Conservation (phyloP, 1,284 basidiomycete genomes). For the Sparassis latifolia region DNA sequence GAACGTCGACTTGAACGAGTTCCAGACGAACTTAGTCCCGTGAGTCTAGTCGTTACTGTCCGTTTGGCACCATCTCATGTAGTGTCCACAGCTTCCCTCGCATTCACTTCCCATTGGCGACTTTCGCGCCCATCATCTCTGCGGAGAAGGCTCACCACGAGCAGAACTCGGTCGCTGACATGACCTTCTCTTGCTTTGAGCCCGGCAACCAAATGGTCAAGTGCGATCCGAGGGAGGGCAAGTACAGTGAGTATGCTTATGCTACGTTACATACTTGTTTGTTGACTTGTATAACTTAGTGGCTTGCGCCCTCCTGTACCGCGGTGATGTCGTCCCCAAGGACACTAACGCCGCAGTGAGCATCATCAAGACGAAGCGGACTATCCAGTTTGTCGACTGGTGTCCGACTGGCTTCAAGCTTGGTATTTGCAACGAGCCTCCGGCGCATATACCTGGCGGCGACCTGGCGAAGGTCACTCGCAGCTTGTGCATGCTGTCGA, state of each 20-base stretch:
- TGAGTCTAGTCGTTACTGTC: slow-evolving; percentile 24
- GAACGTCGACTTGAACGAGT: slow-evolving; percentile 81
- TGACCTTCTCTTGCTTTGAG: slow-evolving; percentile 94
- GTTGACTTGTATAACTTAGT: slow-evolving; percentile 29
- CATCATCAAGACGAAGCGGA: slow-evolving; percentile 83
- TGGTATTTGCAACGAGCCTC: slow-evolving; percentile 88
- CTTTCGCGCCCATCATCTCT: slow-evolving; percentile 87
- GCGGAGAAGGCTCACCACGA: slow-evolving; percentile 79
- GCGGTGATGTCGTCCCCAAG: slow-evolving; percentile 88
- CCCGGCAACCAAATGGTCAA: slow-evolving; percentile 89
- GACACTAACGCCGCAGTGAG: slow-evolving; percentile 84
- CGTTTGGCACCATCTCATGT: slow-evolving; percentile 3
- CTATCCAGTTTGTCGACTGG: slow-evolving; percentile 84
- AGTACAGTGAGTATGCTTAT: slow-evolving; percentile 63
- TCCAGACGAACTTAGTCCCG: slow-evolving; percentile 78
- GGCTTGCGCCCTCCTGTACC: slow-evolving; percentile 74
- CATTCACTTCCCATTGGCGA: slow-evolving; percentile 91
- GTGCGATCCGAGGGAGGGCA: slow-evolving; percentile 77
- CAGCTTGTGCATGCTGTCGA: slow-evolving; percentile 87
- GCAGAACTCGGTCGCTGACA: slow-evolving; percentile 89
- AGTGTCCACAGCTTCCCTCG: slow-evolving; percentile 46
- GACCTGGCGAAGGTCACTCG: slow-evolving; percentile 85
- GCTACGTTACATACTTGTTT: not conserved
- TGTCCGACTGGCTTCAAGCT: slow-evolving; percentile 89
- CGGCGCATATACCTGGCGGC: slow-evolving; percentile 78